A percentile compares a stretch with the other conserved stretches of the same genome.
Evolutionary conservation across 2,329 filamentous ascomycete species (phyloP).

Genomic region (Cladosporium sp.): DNA sequence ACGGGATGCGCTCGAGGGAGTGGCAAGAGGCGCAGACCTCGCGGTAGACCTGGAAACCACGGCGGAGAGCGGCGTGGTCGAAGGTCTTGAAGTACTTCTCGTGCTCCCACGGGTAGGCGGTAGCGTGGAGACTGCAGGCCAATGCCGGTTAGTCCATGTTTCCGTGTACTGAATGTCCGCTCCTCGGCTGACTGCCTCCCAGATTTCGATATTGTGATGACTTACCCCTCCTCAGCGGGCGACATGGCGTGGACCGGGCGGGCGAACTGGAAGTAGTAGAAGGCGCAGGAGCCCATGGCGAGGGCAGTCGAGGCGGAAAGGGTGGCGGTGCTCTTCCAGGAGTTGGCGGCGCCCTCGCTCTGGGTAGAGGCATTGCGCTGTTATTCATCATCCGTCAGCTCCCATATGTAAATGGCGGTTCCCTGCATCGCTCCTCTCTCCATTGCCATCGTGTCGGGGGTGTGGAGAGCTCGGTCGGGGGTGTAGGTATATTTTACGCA

Average conservation of each 20-base stretch:
- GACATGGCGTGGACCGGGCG: slow-evolving; percentile 83
- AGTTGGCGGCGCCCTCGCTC: slow-evolving; percentile 63
- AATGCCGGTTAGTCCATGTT: slow-evolving; percentile 10
- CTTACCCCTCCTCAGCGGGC: slow-evolving; percentile 96
- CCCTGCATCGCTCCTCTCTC: neutral
- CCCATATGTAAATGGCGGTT: slow-evolving; percentile 14
- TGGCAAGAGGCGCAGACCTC: slow-evolving; percentile 98
- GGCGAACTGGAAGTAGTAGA: slow-evolving; percentile 97
- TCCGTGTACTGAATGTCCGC: slow-evolving; percentile 11
- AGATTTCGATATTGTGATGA: slow-evolving; percentile 28
- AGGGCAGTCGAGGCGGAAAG: slow-evolving; percentile 80
- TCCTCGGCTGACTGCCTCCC: slow-evolving; percentile 1
- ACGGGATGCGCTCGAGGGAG: slow-evolving; percentile 90
- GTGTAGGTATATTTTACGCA: slow-evolving; percentile 27
- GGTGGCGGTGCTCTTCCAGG: slow-evolving; percentile 79
- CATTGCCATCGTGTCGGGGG: neutral
- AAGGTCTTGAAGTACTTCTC: slow-evolving; percentile 89
- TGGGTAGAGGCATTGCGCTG: slow-evolving; percentile 64
- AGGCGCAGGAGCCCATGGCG: slow-evolving; percentile 83
- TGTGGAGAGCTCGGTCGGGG: slow-evolving; percentile 1
- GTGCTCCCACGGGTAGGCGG: slow-evolving; percentile 94
- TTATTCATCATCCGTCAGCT: slow-evolving; percentile 20
- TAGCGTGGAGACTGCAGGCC: slow-evolving; percentile 72
- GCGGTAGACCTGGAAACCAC: slow-evolving; percentile 98
- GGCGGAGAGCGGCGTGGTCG: slow-evolving; percentile 94